Evolutionary conservation across 257 asterid species (phyloP), one percentile per base, ranked within the genome.

Genomic region (Solanum dulcamara): DNA sequence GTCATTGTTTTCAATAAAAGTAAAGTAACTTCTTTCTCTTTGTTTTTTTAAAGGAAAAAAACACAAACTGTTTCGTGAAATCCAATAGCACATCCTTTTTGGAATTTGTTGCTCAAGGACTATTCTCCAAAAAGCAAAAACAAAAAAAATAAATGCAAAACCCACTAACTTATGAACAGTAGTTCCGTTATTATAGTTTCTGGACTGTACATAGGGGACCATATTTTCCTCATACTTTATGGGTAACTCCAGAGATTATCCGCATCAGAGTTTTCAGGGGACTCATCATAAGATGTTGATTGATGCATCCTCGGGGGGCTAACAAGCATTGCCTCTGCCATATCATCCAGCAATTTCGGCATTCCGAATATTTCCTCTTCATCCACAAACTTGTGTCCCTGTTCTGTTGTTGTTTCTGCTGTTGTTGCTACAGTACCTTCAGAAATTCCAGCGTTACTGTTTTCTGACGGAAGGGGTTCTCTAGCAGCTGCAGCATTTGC

Each of bases 261-360:
- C 11, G 20, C 75, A 48, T 62, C 81, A 7, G 81, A 85, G 32
- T 85, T 20, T 46, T 85, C 85, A 17, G 87, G 84, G 7, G 87
- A 85, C 1, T 79, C 85, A 4, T 62, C 59, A 22, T 28, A 24
- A 15, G 40, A 35, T 24, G 77, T 32, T 15, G 74, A 74, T 7
- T 53, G 72, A 53, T 85, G 74, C 60, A 85, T 85, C 81, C 87
- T 80, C 5, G 81, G 72, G 14, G 85, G 87, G 57, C 81, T 60
- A 24, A 85, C 55, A 32, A 80, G 64, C 85, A 80, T 80, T 30
- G 84, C 87, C 67, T 64, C 85, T 11, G 87, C 87, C 87, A 85
- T 85, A 4, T 85, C 85, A 46, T 79, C 87, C 24, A 85, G 28
- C 81, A 80, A 67, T 59, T 80, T 85, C 0, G 81, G 87, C 85